These are phyloP conservation scores for Alternaria metachromatica DNA, from an alignment of 2,329 filamentous ascomycete genomes.

Conservation along the genomic window DNA sequence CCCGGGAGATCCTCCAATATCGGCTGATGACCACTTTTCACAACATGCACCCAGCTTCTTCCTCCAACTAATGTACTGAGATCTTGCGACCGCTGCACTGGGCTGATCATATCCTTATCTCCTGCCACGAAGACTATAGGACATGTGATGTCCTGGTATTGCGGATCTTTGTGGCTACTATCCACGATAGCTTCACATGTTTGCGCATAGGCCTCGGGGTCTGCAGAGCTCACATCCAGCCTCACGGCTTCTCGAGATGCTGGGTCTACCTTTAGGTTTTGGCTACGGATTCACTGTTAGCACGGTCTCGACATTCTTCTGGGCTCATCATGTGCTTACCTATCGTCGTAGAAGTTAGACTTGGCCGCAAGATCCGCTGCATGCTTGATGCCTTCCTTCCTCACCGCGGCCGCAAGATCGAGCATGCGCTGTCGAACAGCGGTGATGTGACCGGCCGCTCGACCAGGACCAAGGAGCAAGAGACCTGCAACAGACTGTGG, in stretches of 20 bases:
- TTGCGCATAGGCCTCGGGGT: conserved; percentile 13
- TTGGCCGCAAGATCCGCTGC: conserved; percentile 3
- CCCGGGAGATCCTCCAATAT: neutral
- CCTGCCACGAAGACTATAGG: conserved; percentile 2
- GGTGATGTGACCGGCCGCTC: conserved; percentile 8
- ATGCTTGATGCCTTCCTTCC: conserved; percentile 4
- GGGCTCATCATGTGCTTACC: neutral
- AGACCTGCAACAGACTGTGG: neutral
- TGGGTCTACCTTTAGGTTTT: neutral
- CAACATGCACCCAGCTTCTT: neutral
- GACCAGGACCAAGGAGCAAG: neutral
- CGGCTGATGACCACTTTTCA: neutral
- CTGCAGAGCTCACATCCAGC: neutral
- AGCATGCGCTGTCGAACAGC: conserved; percentile 13
- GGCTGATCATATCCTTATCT: neutral
- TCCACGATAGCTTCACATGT: conserved; percentile 14
- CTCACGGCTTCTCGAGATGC: conserved; percentile 1
- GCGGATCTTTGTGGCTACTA: conserved; percentile 9
- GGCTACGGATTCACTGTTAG: neutral
- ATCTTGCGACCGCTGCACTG: neutral
- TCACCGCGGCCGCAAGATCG: conserved; percentile 6
- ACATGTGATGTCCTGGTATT: conserved; percentile 4
- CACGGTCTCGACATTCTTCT: no score
- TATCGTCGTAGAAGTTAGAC: neutral
- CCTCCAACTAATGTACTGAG: neutral